Evolutionary conservation across 2,329 filamentous ascomycete species (phyloP).

Genomic region (Microsporum canis): DNA sequence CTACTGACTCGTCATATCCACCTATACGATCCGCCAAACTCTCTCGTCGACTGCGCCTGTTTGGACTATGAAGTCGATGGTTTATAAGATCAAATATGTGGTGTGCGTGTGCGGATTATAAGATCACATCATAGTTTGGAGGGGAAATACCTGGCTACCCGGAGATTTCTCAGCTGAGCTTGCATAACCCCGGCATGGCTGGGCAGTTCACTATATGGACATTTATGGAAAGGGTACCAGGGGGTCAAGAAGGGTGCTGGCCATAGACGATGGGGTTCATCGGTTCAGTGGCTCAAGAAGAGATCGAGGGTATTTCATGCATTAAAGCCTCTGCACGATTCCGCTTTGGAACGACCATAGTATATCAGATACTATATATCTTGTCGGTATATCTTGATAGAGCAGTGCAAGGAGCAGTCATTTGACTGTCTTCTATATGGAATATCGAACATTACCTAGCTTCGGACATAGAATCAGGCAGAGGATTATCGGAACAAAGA

Average conservation of each 20-base stretch:
- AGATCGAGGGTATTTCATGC: slow-evolving; percentile 2
- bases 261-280: slow-evolving; percentile 2
- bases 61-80: background rate
- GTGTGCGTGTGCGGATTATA: background rate
- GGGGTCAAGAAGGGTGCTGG: slow-evolving; percentile 2
- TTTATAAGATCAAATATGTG: background rate
- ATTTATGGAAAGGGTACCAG: slow-evolving; percentile 4
- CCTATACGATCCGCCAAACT: background rate
- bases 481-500: slow-evolving; percentile 24
- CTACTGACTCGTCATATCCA: background rate
- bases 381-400: slow-evolving; percentile 61
- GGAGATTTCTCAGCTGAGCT: background rate
- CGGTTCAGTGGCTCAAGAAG: slow-evolving; percentile 3
- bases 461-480: slow-evolving; percentile 57
- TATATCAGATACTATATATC: slow-evolving; percentile 48
- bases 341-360: slow-evolving; percentile 33
- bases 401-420: slow-evolving; percentile 45
- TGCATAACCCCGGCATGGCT: background rate
- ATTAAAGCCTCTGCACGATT: slow-evolving; percentile 18
- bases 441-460: slow-evolving; percentile 52
- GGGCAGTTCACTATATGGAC: background rate
- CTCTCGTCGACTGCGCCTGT: background rate
- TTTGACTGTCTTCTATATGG: slow-evolving; percentile 27
- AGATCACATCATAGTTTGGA: background rate
- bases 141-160: background rate